phyloP scores from a whole-genome alignment of 192 early-diverging fungal species.

The Coemansia sp. region DNA sequence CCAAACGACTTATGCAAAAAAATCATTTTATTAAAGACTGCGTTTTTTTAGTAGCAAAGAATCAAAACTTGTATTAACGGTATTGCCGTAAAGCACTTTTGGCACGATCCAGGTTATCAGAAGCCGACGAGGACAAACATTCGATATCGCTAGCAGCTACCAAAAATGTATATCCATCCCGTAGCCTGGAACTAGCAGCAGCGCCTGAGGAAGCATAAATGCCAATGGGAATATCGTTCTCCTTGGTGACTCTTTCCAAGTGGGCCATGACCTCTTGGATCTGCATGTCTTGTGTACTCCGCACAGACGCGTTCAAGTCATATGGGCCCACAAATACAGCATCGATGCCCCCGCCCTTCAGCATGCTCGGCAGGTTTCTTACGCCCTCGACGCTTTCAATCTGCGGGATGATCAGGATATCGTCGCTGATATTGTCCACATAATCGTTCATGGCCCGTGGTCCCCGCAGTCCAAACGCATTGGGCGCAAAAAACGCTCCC shows the following conservation, averaged over 20 bases:
- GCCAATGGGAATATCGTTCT: conserved; percentile 39
- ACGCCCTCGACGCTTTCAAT: conserved; percentile 50
- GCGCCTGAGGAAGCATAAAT: conserved; percentile 45
- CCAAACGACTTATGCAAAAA: not conserved
- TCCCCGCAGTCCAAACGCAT: conserved; percentile 33
- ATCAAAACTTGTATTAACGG: conserved; percentile 10
- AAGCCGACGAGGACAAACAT: conserved; percentile 37
- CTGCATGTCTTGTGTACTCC: conserved; percentile 26
- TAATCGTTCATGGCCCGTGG: conserved; percentile 40
- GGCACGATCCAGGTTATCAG: conserved; percentile 46
- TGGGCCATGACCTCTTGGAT: conserved; percentile 27
- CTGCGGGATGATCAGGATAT: conserved; percentile 51
- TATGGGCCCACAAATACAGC: conserved; percentile 47
- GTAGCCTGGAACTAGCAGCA: conserved; percentile 21
- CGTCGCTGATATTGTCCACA: conserved; percentile 29
- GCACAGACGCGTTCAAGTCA: conserved; percentile 32
- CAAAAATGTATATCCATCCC: conserved; percentile 41
- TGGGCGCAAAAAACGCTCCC: conserved; percentile 40
- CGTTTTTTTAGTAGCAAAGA: not conserved
- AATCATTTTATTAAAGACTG: not conserved
- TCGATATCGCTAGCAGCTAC: conserved; percentile 51
- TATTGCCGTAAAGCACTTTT: conserved; percentile 27
- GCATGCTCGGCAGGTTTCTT: conserved; percentile 34
- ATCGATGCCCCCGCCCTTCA: conserved; percentile 37
- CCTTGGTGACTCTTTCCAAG: conserved; percentile 27